Percentiles rank a stretch among this genome's conserved stretches.
Conservation (phyloP, 1,284 basidiomycete genomes). For the Pseudozyma sp. region DNA sequence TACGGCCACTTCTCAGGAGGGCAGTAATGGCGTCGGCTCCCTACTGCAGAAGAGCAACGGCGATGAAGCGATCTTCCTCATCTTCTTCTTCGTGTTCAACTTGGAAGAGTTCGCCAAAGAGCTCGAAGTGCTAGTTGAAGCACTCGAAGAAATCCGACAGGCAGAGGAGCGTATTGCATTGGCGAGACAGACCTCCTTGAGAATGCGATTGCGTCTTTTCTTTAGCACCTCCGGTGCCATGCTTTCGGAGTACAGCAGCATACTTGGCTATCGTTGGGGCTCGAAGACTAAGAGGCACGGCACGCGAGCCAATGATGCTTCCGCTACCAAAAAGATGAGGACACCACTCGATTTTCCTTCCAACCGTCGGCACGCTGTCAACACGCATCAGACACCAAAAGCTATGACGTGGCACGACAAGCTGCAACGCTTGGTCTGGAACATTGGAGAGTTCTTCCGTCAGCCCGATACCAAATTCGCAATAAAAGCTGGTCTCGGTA, state of each 20-base stretch:
- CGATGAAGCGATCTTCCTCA: constrained; percentile 62
- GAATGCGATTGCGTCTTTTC: constrained; percentile 36
- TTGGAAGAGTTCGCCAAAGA: constrained; percentile 64
- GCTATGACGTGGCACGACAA: constrained; percentile 50
- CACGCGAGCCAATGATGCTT: background rate
- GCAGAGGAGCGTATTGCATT: constrained; percentile 47
- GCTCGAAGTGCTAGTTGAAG: constrained; percentile 47
- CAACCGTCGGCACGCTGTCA: constrained; percentile 81
- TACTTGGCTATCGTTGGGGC: constrained; percentile 45
- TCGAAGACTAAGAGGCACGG: constrained; percentile 1
- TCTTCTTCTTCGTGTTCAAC: constrained; percentile 66
- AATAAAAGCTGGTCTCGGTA: constrained; percentile 80
- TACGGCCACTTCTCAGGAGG: background rate
- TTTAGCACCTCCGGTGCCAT: constrained; percentile 18
- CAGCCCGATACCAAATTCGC: constrained; percentile 87
- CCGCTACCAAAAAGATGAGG: constrained; percentile 71
- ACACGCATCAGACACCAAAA: constrained; percentile 83
- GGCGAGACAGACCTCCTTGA: constrained; percentile 37
- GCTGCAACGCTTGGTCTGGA: constrained; percentile 76
- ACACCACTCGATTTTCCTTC: constrained; percentile 78
- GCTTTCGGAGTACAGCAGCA: constrained; percentile 21
- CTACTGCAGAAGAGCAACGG: constrained; percentile 34
- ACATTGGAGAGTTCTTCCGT: constrained; percentile 77
- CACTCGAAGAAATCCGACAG: constrained; percentile 48
- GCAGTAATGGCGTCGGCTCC: constrained; percentile 2